Conservation (phyloP, 1,284 basidiomycete genomes). For the Xanthoconium separans region DNA sequence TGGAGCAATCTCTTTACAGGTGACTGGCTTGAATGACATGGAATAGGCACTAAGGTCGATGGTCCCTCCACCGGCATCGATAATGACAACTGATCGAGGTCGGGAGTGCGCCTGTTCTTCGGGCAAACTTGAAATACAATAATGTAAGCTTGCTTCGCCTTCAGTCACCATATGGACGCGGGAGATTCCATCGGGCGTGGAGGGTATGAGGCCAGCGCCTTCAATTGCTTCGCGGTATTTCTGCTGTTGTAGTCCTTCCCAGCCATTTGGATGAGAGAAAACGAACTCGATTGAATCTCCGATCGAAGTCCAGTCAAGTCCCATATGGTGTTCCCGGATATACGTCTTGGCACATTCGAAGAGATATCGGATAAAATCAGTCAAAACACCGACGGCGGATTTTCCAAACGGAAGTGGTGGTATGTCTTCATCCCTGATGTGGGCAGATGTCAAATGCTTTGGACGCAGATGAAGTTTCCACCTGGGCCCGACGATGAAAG, state of each 20-base stretch:
- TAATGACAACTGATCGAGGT: not conserved
- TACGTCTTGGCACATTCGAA: constrained; percentile 40
- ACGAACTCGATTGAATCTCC: constrained; percentile 21
- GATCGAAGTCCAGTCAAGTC: constrained; percentile 33
- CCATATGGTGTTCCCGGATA: constrained; percentile 44
- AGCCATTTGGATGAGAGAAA: constrained; percentile 34
- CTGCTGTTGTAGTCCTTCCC: not conserved
- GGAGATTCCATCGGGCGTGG: constrained; percentile 18
- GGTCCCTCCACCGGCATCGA: constrained; percentile 21
- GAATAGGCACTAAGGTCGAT: constrained; percentile 49
- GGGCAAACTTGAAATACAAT: constrained; percentile 33
- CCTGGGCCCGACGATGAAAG: not conserved
- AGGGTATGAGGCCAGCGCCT: constrained; percentile 25
- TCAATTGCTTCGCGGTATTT: not conserved
- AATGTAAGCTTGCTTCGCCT: constrained; percentile 11
- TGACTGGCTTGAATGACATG: constrained; percentile 13
- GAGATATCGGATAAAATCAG: constrained; percentile 51
- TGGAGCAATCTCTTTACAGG: not conserved
- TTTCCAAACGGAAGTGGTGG: constrained; percentile 44
- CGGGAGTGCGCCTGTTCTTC: not conserved
- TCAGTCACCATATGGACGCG: constrained; percentile 23
- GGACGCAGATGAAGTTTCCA: not conserved
- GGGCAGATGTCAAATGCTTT: not conserved
- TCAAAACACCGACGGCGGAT: constrained; percentile 41
- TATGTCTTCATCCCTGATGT: constrained; percentile 19